A percentile compares a stretch with the other conserved stretches of the same genome.
Conservation (phyloP, 169 alveolate species). For the Plasmodium inui region DNA sequence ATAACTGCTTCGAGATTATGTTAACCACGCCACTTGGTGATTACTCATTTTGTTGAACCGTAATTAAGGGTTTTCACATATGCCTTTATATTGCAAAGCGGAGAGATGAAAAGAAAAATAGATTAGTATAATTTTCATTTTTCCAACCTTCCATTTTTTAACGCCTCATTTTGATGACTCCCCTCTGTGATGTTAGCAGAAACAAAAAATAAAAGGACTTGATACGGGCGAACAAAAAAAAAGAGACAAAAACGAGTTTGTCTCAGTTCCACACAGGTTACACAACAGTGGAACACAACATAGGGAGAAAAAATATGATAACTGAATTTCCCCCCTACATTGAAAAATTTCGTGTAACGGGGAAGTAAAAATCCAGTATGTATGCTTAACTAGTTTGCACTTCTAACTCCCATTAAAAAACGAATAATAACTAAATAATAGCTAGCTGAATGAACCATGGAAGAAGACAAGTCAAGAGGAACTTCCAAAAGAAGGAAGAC, state of each 20-base stretch:
- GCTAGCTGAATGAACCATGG: slow-evolving; percentile 7
- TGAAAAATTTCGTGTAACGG: not conserved
- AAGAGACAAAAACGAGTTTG: not conserved
- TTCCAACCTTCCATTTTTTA: not conserved
- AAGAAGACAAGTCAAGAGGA: slow-evolving; percentile 11
- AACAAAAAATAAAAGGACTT: not conserved
- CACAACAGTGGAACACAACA: not conserved
- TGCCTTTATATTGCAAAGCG: not conserved
- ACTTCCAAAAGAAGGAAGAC: slow-evolving; percentile 38
- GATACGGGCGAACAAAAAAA: not conserved
- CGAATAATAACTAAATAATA: not conserved
- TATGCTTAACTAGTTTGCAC: not conserved
- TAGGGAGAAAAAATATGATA: not conserved
- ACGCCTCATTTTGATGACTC: not conserved
- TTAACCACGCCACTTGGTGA: not conserved
- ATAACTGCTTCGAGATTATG: not conserved
- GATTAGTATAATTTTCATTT: too few relatives aligned
- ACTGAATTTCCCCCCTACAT: not conserved
- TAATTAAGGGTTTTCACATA: not conserved
- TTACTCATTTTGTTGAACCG: not conserved
- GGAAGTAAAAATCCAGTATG: not conserved
- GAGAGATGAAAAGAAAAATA: not conserved
- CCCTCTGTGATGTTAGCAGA: not conserved
- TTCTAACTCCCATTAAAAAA: not conserved
- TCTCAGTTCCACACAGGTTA: not conserved